Evolutionary conservation across 164 flowering plant species (phyloP).

Genomic region (Tetracentron sinense): DNA sequence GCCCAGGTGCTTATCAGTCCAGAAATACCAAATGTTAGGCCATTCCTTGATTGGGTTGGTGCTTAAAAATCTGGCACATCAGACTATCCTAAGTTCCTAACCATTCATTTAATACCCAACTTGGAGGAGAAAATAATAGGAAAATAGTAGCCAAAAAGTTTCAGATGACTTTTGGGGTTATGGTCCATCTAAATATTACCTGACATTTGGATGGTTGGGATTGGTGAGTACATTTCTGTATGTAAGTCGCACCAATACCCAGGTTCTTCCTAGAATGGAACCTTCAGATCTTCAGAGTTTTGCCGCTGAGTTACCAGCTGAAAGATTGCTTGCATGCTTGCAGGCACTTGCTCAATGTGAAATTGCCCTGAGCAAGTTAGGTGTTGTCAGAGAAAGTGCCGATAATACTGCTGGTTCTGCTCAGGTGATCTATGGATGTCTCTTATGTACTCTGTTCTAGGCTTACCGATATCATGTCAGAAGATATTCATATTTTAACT

Average conservation of each 20-base stretch:
- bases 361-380: slow-evolving; percentile 51
- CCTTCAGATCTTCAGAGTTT: not conserved
- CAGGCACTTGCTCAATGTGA: slow-evolving; percentile 77
- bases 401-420: slow-evolving; percentile 82
- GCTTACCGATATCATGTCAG: not conserved
- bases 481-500: slow-evolving; percentile 5
- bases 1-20: not conserved
- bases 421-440: slow-evolving; percentile 31
- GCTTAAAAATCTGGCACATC: not conserved
- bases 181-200: not conserved
- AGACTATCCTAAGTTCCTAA: slow-evolving; percentile 2
- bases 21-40: not conserved
- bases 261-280: not conserved
- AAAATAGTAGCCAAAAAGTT: not conserved
- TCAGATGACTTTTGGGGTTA: not conserved
- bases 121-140: not conserved
- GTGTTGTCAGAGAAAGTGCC: slow-evolving; percentile 48
- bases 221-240: no score
- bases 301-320: not conserved
- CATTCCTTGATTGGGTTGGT: not conserved
- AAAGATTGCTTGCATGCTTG: slow-evolving; percentile 9
- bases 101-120: not conserved
- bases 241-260: not conserved
- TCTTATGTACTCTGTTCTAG: not conserved
- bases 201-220: not conserved